These are phyloP conservation scores for Blastobotrys arbuscula DNA, from an alignment of 1,139 yeast species.

Conservation along the genomic window DNA sequence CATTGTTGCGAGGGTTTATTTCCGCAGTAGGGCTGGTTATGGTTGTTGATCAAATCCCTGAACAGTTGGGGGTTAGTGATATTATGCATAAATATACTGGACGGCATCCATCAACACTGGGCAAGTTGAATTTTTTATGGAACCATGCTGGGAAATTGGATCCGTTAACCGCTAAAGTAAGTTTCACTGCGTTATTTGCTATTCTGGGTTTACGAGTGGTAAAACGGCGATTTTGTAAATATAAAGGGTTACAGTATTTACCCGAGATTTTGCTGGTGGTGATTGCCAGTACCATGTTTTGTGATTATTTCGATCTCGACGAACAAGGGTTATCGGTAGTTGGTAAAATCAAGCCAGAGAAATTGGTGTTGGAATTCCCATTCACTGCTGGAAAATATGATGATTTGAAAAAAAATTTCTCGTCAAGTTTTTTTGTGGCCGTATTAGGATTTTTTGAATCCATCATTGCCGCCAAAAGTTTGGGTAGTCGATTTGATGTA, in stretches of 20 bases:
- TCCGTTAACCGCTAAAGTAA: constrained; percentile 31
- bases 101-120: constrained; percentile 65
- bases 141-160: constrained; percentile 37
- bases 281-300: constrained; percentile 53
- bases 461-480: constrained; percentile 77
- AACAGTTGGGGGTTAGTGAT: constrained; percentile 59
- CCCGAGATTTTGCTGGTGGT: constrained; percentile 86
- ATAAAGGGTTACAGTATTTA: constrained; percentile 41
- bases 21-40: constrained; percentile 91
- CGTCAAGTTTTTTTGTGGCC: constrained; percentile 60
- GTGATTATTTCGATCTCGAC: constrained; percentile 51
- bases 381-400: constrained; percentile 35
- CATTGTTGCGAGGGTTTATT: constrained; percentile 81
- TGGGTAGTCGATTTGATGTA: constrained; percentile 33
- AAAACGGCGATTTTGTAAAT: constrained; percentile 20
- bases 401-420: constrained; percentile 35
- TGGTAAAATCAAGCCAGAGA: constrained; percentile 55
- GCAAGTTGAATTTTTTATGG: constrained; percentile 56
- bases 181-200: constrained; percentile 30
- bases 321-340: constrained; percentile 57
- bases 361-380: constrained; percentile 46
- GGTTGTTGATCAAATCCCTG: constrained; percentile 70
- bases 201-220: constrained; percentile 29
- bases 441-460: constrained; percentile 90
- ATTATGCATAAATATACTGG: constrained; percentile 45